phyloP scores from a whole-genome alignment of 116 monocot species.

The Phalaenopsis hybrid region DNA sequence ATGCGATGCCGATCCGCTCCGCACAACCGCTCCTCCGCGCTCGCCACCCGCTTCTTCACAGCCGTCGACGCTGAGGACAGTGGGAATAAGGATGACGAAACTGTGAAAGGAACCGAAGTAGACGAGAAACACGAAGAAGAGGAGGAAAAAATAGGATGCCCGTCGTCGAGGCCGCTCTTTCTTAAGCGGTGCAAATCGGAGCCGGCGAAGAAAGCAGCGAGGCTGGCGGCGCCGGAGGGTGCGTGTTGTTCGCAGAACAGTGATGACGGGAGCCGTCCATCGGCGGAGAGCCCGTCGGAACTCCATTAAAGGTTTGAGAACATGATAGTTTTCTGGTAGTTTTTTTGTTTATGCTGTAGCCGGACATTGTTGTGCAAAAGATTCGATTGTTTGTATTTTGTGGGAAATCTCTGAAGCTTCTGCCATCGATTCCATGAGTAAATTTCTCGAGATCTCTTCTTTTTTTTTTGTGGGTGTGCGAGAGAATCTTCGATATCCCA shows the following conservation, averaged over 20 bases:
- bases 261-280: background rate
- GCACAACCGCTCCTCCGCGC: conserved; percentile 38
- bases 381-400: background rate
- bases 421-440: background rate
- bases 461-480: background rate
- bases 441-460: background rate
- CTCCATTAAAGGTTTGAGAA: background rate
- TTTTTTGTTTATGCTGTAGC: background rate
- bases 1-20: conserved; percentile 79
- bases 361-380: background rate
- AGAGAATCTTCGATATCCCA: background rate
- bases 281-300: background rate
- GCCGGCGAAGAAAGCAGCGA: conserved; percentile 49
- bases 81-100: background rate
- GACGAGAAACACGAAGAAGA: background rate
- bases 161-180: conserved; percentile 12
- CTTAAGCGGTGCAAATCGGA: conserved; percentile 74
- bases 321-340: background rate
- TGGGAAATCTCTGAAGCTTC: too few relatives aligned
- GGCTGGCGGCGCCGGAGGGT: conserved; percentile 32
- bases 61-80: background rate
- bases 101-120: background rate
- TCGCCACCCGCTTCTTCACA: conserved; percentile 1
- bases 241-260: background rate
- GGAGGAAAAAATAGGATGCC: conserved; percentile 9